Evolutionary conservation across 495 filamentous ascomycete species (phyloP), one percentile per base, ranked within the genome.

Genomic region (Penicillium odoratum): DNA sequence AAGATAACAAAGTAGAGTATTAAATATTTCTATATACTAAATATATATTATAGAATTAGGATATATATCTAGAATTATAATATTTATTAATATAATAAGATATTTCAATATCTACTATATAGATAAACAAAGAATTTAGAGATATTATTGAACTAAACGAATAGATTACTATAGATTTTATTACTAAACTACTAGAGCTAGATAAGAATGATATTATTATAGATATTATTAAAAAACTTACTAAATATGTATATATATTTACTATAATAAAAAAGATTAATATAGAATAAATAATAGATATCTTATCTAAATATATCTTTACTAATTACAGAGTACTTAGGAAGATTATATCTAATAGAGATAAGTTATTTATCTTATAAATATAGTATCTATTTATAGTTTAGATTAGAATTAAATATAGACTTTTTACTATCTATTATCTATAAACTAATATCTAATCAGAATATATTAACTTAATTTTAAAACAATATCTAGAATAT

Each of bases 291-390:
- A 43, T 43, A 43, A 3, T 43, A 43, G 15, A 1, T 15, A 15
- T 43, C 1, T 7, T 43, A 15, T 1, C 7, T 18, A 15, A 5
- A 13, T 11, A 43, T 43, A 18, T 43, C 7, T 43, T 43, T 43
- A 43, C 13, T 11, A 43, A 43, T 3, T 43, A 43, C 7, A 43
- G 13, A 5, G 5, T 43, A 18, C 16, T 15, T 1, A 15, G 15
- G 1, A 43, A 43, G 13, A 43, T 48, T 26, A 53, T 36, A 34
- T 53, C 51, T 26, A 38, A 53, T 44, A 42, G 34, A 53, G 34
- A 55, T 48, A 55, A 46, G 42, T 26, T 55, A 9, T 55, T 55
- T 47, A 53, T 8, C 15, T 42, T 15, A n/a, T 43, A 53, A 2
- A 26, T 53, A 28, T 53, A 44, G 36, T 28, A 44, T 10, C 44